phyloP scores from a whole-genome alignment of 1,284 basidiomycete species.

The Neotropicomus parvogracilis region DNA sequence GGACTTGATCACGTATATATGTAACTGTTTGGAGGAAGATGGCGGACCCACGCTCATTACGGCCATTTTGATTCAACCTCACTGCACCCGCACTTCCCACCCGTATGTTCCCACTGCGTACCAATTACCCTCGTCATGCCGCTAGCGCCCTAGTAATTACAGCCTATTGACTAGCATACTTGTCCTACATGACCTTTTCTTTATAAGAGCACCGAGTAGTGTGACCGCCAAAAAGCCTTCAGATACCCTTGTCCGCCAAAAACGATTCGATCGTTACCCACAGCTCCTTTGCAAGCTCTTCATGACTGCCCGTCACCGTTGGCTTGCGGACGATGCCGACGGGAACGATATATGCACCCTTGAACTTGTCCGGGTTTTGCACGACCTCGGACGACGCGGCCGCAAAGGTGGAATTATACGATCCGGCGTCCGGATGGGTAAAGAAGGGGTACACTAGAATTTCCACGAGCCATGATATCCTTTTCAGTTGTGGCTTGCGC shows the following conservation, averaged over 20 bases:
- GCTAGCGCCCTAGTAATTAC: no score
- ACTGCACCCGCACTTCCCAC: no score
- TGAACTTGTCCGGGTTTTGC: slow-evolving; percentile 39
- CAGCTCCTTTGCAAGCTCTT: slow-evolving; percentile 41
- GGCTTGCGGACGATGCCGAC: slow-evolving; percentile 32
- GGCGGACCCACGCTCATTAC: no score
- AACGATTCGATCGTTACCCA: slow-evolving; percentile 41
- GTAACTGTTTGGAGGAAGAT: no score
- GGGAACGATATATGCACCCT: slow-evolving; percentile 43
- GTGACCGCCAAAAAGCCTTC: not conserved
- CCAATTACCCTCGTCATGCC: no score
- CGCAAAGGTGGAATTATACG: slow-evolving; percentile 43
- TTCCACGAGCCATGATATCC: slow-evolving; percentile 26
- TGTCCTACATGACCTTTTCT: no score
- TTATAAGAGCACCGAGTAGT: no score
- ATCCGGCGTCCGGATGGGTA: slow-evolving; percentile 37
- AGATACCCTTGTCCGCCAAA: slow-evolving; percentile 21
- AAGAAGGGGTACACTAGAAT: slow-evolving; percentile 36
- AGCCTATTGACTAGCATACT: no score
- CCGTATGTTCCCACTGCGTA: no score
- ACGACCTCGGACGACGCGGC: slow-evolving; percentile 41
- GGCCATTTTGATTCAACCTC: no score
- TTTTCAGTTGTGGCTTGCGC: slow-evolving; percentile 15
- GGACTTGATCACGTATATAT: no score
- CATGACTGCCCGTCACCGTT: slow-evolving; percentile 24